Evolutionary conservation across 2,329 filamentous ascomycete genomes (phyloP), one percentile per base, ranked within the genome.

Genomic region (Tolypocladium album): DNA sequence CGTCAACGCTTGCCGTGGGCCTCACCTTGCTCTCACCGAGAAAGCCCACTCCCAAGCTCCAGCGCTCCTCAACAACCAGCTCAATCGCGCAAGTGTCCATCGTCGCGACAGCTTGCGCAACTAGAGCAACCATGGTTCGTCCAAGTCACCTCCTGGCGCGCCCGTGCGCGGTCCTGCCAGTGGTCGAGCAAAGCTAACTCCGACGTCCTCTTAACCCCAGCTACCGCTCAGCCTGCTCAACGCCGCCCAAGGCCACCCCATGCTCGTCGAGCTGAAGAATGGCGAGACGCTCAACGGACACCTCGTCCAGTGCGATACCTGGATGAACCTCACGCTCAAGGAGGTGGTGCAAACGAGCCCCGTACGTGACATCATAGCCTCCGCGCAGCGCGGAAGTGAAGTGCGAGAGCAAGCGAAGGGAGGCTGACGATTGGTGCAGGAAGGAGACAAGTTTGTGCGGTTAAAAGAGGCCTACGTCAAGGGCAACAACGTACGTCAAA

Each of bases 281-380:
- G 92, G 92, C 78, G 92, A 99, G 77, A 97, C 94, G 0, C 84
- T 99, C 62, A 99, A 97, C 77, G 94, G 94, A 64, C 92, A 97
- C 71, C 81, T 99, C 61, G 89, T 97, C 74, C 91, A 88, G 75
- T 99, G 93, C 85, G 94, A 99, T 75, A 99, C 93, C 56, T 99
- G 94, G 92, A 99, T 99, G 94, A 99, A 99, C 78, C 79, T 99
- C 67, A 97, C 93, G 2, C 78, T 99, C 66, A 96, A 94, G 75
- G 94, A 97, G 75, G 95, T 99, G 27, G 90, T 97, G 42, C 93
- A 97, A 76, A 97, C 94, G 22, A 96, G 89, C 72, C 87, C 93
- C 31, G 86, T 88, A 76, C 58, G 80, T 58, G 20, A 2, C 24
- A n/a, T 27, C n/a, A 8, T 7, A 12, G 13, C 20, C 13, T 7